Conservation (phyloP, 306 rosid genomes). For the Fragaria ananassa region DNA sequence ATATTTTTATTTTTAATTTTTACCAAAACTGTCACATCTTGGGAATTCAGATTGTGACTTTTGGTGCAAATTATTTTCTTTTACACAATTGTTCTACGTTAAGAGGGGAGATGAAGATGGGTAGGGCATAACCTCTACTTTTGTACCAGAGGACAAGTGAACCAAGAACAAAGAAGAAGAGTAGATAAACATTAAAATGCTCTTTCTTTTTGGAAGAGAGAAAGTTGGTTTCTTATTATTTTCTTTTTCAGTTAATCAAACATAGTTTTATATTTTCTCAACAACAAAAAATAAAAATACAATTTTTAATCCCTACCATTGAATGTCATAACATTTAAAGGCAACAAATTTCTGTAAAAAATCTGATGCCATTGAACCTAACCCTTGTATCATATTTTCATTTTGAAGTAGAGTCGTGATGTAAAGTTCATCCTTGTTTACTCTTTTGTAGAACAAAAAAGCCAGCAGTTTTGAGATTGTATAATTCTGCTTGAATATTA, state of each 20-base stretch:
- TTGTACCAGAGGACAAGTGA: neutral
- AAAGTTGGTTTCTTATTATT: neutral
- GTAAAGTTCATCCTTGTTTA: neutral
- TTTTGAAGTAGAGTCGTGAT: neutral
- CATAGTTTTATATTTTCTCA: neutral
- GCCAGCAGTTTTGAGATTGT: neutral
- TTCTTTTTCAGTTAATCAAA: neutral
- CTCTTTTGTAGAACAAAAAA: neutral
- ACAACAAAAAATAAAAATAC: no score
- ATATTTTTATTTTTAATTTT: no score
- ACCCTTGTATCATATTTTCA: neutral
- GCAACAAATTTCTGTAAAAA: neutral
- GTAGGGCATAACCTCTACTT: neutral
- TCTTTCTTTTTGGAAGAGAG: neutral
- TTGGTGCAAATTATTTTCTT: neutral
- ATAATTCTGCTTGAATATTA: neutral
- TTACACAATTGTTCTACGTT: no score
- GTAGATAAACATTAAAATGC: neutral
- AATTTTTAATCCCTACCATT: neutral
- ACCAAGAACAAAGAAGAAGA: neutral
- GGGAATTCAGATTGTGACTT: neutral
- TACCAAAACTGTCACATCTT: no score
- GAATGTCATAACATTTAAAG: neutral
- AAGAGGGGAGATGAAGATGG: neutral
- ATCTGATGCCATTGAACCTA: neutral